phyloP scores from a whole-genome alignment of 345 rosid genomes.

The Pelargonium nanum region DNA sequence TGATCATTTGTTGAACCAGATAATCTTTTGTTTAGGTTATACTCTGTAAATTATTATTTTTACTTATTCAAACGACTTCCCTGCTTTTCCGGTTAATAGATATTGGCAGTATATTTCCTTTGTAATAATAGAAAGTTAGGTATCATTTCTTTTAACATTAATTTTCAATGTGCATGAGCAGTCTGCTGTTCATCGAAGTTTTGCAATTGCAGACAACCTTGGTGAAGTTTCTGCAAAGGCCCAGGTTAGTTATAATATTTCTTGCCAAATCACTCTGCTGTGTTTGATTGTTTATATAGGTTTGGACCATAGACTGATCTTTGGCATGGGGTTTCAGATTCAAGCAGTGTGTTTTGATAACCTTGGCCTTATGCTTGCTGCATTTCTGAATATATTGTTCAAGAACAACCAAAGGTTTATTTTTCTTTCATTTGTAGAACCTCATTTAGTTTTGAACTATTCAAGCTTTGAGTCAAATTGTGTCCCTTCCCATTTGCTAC shows the following conservation, averaged over 20 bases:
- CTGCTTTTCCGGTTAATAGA: background rate
- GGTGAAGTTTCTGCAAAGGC: constrained; percentile 95
- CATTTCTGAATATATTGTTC: constrained; percentile 37
- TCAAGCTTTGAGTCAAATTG: background rate
- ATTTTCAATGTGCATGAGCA: constrained; percentile 11
- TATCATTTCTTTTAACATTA: background rate
- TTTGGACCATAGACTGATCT: constrained; percentile 12
- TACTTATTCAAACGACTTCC: background rate
- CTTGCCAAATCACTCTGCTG: constrained; percentile 3
- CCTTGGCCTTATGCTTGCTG: constrained; percentile 62
- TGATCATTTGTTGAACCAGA: background rate
- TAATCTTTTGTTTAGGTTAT: background rate
- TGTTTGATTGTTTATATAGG: background rate
- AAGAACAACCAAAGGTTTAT: constrained; percentile 54
- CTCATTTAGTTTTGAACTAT: background rate
- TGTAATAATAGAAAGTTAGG: background rate
- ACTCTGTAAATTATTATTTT: background rate
- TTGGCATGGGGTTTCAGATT: constrained; percentile 35
- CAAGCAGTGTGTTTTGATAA: constrained; percentile 68
- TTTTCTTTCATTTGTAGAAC: constrained; percentile 6
- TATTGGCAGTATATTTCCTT: background rate
- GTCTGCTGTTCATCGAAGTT: constrained; percentile 85
- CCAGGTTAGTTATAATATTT: constrained; percentile 35
- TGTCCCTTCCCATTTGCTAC: background rate
- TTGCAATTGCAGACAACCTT: constrained; percentile 84